Base-by-base conservation (phyloP, 1,139 yeast genomes). In the Yamadazyma dendronema region DNA sequence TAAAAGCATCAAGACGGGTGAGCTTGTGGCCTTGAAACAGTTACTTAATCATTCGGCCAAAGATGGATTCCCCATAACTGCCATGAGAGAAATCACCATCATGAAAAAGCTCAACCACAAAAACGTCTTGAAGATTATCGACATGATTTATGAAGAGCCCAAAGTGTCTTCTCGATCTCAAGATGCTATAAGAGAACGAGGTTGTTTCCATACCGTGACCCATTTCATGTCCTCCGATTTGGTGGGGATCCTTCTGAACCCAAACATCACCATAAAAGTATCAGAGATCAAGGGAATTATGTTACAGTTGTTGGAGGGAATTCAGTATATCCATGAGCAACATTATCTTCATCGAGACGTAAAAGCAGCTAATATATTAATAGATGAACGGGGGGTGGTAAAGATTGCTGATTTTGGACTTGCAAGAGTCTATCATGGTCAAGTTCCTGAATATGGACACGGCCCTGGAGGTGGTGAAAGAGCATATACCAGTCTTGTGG, bases 61-160 rank as follows among this genome's bases (percentile, higher is more conserved):
- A 51, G 96, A 89, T 50, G 92, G 96, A 24, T 89, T 92, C 56
- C 98, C 99, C 1, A 82, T 94, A 17, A 94, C 98, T 0, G 97
- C 98, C 4, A 77, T 90, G 62, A 73, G 99, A 46, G 99, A 94
- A 55, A 89, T 92, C 44, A 79, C 86, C 15, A 88, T 90, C 15
- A 67, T 94, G 57, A 88, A 87, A 57, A 73, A 74, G 41, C 65
- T 94, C 38, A 62, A 72, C 37, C 89, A 90, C 54, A 62, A 67
- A 23, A 87, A 94, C 57, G 77, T 92, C 19, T 69, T 94, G 23
- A 87, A 81, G 42, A 69, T 92, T 34, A 56, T 83, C n/a, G 97
- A 89, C 49, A 84, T 90, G 83, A 76, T 90, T 1, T 79, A 84
- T 44, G 87, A 84, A 49, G 71, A 72, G 27, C 76, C 81, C n/a